These are phyloP conservation scores for Ophiostoma triangulosporum DNA, from an alignment of 2,329 filamentous ascomycete species.

Conservation along the genomic window DNA sequence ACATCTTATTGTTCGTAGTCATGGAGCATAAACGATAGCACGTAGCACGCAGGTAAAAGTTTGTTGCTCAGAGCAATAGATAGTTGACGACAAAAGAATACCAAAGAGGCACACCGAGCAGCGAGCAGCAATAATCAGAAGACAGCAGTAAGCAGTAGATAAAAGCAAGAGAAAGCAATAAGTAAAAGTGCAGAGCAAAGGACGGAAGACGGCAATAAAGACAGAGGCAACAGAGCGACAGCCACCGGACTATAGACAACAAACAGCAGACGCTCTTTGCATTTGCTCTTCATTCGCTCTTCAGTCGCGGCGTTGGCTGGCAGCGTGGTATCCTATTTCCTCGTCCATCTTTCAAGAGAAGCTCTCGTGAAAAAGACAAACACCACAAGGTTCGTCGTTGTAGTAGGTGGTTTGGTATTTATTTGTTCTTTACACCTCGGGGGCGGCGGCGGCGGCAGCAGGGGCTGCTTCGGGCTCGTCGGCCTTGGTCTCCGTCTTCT, in stretches of 20 bases:
- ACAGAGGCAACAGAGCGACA: background rate
- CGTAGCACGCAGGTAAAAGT: background rate
- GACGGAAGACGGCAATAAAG: background rate
- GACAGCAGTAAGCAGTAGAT: background rate
- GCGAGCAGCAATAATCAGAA: background rate
- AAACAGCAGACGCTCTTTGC: background rate
- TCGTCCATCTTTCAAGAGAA: background rate
- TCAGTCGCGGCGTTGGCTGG: background rate
- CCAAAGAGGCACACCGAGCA: background rate
- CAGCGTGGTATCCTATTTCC: background rate
- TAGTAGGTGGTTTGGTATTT: background rate
- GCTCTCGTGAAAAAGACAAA: background rate
- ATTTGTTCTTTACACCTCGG: constrained; percentile 5
- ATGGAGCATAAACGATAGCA: no score
- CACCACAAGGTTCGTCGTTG: background rate
- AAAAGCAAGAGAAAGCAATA: background rate
- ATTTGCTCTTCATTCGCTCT: background rate
- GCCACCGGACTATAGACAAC: background rate
- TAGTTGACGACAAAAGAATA: background rate
- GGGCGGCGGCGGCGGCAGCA: constrained; percentile 3
- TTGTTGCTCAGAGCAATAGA: background rate
- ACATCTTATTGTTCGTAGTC: no score
- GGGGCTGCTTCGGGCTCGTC: constrained; percentile 4
- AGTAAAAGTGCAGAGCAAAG: background rate
- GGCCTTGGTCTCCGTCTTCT: constrained; percentile 14